These are phyloP conservation scores for Phytophthora sansomeana DNA, from an alignment of 352 stramenopile species.

Conservation along the genomic window DNA sequence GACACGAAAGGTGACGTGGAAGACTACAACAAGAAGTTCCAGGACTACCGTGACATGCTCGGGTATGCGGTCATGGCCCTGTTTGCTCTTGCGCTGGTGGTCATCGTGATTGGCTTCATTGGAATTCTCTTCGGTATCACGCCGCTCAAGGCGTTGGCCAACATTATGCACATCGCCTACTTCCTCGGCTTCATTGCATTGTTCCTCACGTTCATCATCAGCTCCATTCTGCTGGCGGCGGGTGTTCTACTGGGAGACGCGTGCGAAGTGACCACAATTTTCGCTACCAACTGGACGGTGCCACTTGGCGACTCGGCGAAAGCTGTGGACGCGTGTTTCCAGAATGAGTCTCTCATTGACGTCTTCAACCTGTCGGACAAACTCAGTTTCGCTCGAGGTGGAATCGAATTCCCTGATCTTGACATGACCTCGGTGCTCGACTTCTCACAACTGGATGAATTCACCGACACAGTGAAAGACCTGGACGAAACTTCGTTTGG, in stretches of 20 bases:
- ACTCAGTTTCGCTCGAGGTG: slow-evolving; percentile 67
- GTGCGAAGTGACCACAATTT: slow-evolving; percentile 61
- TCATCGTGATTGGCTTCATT: slow-evolving; percentile 66
- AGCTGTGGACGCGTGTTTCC: slow-evolving; percentile 67
- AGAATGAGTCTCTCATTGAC: slow-evolving; percentile 66
- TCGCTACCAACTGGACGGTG: slow-evolving; percentile 64
- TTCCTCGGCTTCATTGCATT: slow-evolving; percentile 74
- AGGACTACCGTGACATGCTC: slow-evolving; percentile 50
- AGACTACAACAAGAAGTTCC: slow-evolving; percentile 45
- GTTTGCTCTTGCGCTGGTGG: slow-evolving; percentile 62
- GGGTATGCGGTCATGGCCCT: slow-evolving; percentile 55
- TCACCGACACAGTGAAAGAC: slow-evolving; percentile 31
- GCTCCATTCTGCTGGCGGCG: slow-evolving; percentile 55
- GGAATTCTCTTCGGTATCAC: slow-evolving; percentile 75
- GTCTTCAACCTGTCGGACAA: slow-evolving; percentile 62
- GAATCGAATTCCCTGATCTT: slow-evolving; percentile 57
- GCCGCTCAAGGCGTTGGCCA: slow-evolving; percentile 62
- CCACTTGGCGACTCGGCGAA: slow-evolving; percentile 57
- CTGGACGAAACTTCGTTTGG: slow-evolving; percentile 39
- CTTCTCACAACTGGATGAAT: slow-evolving; percentile 55
- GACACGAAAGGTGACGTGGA: slow-evolving; percentile 40
- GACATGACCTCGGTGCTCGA: slow-evolving; percentile 47
- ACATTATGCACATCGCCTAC: slow-evolving; percentile 81
- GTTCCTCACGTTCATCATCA: slow-evolving; percentile 71
- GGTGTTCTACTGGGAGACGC: slow-evolving; percentile 69